A percentile compares a stretch with the other conserved stretches of the same genome.
phyloP scores from a whole-genome alignment of 2,329 filamentous ascomycete species.

The Chaetomiaceae sp. region DNA sequence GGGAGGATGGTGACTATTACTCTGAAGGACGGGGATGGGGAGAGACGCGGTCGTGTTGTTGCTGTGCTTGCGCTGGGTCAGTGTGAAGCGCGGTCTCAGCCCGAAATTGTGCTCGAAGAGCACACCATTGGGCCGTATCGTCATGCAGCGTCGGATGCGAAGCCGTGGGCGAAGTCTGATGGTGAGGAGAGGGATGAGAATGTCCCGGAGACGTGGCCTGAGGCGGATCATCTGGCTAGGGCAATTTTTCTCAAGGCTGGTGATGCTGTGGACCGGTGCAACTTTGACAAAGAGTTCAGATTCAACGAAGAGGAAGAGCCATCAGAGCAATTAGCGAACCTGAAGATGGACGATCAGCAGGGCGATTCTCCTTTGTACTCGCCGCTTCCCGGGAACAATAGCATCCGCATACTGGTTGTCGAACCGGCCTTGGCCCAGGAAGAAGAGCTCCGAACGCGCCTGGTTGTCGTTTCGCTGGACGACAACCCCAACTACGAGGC shows the following conservation, averaged over 20 bases:
- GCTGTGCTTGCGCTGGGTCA: background rate
- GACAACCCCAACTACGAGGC: background rate
- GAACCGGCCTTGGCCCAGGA: background rate
- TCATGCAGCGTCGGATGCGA: background rate
- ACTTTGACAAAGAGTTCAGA: background rate
- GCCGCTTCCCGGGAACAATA: background rate
- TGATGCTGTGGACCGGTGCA: background rate
- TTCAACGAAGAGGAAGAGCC: background rate
- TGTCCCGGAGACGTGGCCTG: background rate
- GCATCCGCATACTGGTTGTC: background rate
- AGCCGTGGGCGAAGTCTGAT: background rate
- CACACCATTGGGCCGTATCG: background rate
- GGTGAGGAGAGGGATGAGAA: background rate
- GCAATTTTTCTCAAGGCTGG: background rate
- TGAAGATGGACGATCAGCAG: background rate
- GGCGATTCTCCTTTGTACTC: background rate
- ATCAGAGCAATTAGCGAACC: background rate
- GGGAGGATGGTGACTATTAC: background rate
- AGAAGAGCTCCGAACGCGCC: background rate
- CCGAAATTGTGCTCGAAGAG: background rate
- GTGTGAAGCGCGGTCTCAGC: background rate
- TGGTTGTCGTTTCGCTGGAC: background rate
- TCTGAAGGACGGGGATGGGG: background rate
- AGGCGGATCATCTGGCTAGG: background rate
- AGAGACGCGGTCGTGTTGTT: background rate